A percentile compares a stretch with the other conserved stretches of the same genome.
Conservation (phyloP, 768 basidiomycete genomes). For the Pulveroboletus frians region DNA sequence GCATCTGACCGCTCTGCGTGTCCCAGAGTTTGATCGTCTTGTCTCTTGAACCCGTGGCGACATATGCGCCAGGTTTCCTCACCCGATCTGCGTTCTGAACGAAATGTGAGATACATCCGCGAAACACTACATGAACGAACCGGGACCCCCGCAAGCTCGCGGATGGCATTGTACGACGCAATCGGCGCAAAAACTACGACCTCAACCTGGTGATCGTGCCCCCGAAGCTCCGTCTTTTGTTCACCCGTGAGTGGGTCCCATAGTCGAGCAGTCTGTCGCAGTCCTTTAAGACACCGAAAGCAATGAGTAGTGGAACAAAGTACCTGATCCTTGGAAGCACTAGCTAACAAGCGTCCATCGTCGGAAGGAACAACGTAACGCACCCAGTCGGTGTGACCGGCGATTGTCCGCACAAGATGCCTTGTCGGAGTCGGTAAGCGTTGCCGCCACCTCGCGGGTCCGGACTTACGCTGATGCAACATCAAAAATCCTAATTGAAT, state of each 20-base stretch:
- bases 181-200: constrained; percentile 76
- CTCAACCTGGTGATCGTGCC: constrained; percentile 85
- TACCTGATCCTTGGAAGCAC: constrained; percentile 87
- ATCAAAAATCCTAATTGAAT: constrained; percentile 82
- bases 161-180: constrained; percentile 67
- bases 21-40: constrained; percentile 94
- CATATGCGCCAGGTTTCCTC: constrained; percentile 52
- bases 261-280: constrained; percentile 62
- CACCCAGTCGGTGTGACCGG: constrained; percentile 83
- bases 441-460: background rate
- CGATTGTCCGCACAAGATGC: constrained; percentile 70
- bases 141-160: constrained; percentile 69
- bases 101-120: background rate
- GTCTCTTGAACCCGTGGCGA: constrained; percentile 83
- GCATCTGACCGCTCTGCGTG: constrained; percentile 70
- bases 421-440: constrained; percentile 33
- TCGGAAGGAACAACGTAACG: constrained; percentile 58
- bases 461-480: constrained; percentile 72
- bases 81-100: constrained; percentile 45
- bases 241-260: constrained; percentile 72
- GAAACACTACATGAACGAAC: constrained; percentile 37
- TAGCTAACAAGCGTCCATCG: constrained; percentile 72
- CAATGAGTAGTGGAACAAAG: constrained; percentile 14
- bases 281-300: background rate
- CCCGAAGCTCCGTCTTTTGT: constrained; percentile 76